These are phyloP conservation scores for Leptodontidium sp. DNA, from an alignment of 2,329 filamentous ascomycete genomes.

Conservation along the genomic window DNA sequence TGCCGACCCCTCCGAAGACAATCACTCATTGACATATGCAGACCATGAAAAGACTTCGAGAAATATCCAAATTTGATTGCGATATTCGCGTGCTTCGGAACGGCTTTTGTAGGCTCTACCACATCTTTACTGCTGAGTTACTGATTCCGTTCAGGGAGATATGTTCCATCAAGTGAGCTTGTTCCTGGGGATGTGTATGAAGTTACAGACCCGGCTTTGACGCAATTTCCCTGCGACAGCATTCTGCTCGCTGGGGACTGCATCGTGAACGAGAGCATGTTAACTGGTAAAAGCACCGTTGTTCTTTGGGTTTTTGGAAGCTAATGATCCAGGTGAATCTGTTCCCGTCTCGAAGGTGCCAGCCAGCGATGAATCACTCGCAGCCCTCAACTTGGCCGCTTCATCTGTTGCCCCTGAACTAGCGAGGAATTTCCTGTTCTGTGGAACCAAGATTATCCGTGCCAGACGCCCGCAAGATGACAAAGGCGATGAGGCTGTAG, in stretches of 20 bases:
- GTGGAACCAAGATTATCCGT: slow-evolving; percentile 93
- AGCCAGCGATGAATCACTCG: slow-evolving; percentile 81
- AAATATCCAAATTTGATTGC: slow-evolving; percentile 95
- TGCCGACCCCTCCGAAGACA: background rate
- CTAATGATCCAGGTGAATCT: slow-evolving; percentile 74
- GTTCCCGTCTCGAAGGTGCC: slow-evolving; percentile 95
- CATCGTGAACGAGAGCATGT: slow-evolving; percentile 99
- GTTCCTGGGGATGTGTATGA: slow-evolving; percentile 98
- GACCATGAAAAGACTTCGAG: slow-evolving; percentile 89
- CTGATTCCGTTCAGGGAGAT: slow-evolving; percentile 66
- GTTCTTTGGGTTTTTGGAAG: background rate
- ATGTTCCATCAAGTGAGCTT: slow-evolving; percentile 84
- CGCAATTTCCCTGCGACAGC: slow-evolving; percentile 91
- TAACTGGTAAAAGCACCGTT: slow-evolving; percentile 67
- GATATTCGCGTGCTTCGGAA: slow-evolving; percentile 92
- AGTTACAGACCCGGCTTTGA: slow-evolving; percentile 89
- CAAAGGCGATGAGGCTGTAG: slow-evolving; percentile 86
- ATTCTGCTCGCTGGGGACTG: slow-evolving; percentile 91
- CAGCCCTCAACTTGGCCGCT: slow-evolving; percentile 77
- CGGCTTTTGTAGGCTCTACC: slow-evolving; percentile 77
- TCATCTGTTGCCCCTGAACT: slow-evolving; percentile 84
- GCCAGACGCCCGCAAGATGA: slow-evolving; percentile 88
- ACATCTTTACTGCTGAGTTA: background rate
- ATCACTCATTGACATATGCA: slow-evolving; percentile 45
- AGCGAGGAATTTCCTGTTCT: slow-evolving; percentile 90